Evolutionary conservation across 148 eudicot genomes (phyloP).

Genomic region (Linanthus parryae): DNA sequence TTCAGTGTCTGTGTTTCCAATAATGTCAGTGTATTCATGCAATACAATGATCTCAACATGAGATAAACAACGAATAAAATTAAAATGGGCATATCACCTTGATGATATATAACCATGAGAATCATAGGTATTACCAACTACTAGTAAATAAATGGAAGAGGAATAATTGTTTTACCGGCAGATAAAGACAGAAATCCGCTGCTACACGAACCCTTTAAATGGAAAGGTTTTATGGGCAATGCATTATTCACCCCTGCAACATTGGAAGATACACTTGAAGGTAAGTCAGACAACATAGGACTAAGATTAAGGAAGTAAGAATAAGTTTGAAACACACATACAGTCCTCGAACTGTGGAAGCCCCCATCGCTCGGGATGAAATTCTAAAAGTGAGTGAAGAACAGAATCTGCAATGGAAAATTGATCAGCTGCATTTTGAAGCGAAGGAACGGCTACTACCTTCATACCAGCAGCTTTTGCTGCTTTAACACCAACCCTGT

Average conservation of each 20-base stretch:
- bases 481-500: slow-evolving; percentile 81
- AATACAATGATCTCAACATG: no score
- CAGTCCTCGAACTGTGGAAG: slow-evolving; percentile 83
- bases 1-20: slow-evolving; percentile 26
- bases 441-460: slow-evolving; percentile 77
- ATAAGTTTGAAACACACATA: slow-evolving; percentile 20
- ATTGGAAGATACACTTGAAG: no score
- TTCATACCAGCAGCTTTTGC: slow-evolving; percentile 88
- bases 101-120: no score
- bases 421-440: slow-evolving; percentile 40
- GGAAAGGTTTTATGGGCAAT: slow-evolving; percentile 52
- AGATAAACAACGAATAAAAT: no score
- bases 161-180: slow-evolving; percentile 56
- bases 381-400: slow-evolving; percentile 69
- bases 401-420: slow-evolving; percentile 60
- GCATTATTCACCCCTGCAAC: slow-evolving; percentile 54
- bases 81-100: no score
- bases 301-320: background rate
- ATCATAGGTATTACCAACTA: no score
- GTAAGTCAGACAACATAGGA: background rate
- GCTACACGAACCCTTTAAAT: slow-evolving; percentile 30
- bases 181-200: slow-evolving; percentile 32
- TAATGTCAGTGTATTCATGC: no score
- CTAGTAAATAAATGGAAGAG: no score
- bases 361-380: slow-evolving; percentile 77